These are phyloP conservation scores for Starmerella potacharoeniae DNA, from an alignment of 805 yeast species.

Conservation along the genomic window DNA sequence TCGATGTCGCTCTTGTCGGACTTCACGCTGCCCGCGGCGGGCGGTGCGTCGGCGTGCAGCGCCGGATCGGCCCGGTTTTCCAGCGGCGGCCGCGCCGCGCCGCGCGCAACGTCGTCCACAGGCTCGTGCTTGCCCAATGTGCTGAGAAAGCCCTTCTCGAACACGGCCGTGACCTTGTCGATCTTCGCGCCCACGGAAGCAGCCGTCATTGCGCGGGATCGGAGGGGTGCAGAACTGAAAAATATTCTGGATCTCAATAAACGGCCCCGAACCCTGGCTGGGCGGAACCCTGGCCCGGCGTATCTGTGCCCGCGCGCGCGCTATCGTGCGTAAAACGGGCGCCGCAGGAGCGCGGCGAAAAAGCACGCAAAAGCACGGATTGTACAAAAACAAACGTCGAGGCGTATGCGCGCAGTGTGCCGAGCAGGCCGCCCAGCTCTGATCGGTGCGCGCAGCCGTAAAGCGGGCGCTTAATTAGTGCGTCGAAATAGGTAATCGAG, in stretches of 20 bases:
- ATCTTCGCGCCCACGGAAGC: background rate
- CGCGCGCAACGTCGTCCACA: background rate
- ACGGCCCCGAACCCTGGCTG: background rate
- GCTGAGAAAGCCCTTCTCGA: slow-evolving; percentile 14
- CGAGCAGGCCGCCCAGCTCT: no score
- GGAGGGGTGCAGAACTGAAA: background rate
- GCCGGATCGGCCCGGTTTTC: background rate
- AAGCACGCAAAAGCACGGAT: no score
- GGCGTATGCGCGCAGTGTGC: no score
- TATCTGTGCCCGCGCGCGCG: background rate
- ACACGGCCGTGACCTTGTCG: slow-evolving; percentile 10
- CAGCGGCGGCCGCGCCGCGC: background rate
- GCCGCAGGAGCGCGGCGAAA: background rate
- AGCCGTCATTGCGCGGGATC: background rate
- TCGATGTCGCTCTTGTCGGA: background rate
- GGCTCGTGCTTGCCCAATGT: slow-evolving; percentile 15
- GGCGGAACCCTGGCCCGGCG: background rate
- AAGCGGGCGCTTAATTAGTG: no score
- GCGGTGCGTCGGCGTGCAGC: background rate
- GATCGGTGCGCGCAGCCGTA: no score
- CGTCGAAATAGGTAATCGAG: no score
- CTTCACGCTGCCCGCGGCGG: background rate
- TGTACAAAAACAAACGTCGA: no score
- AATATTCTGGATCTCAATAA: background rate
- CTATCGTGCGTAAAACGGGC: background rate